Base-by-base conservation (phyloP, 176 grass and related monocot species). In the Oryza coarctata region DNA sequence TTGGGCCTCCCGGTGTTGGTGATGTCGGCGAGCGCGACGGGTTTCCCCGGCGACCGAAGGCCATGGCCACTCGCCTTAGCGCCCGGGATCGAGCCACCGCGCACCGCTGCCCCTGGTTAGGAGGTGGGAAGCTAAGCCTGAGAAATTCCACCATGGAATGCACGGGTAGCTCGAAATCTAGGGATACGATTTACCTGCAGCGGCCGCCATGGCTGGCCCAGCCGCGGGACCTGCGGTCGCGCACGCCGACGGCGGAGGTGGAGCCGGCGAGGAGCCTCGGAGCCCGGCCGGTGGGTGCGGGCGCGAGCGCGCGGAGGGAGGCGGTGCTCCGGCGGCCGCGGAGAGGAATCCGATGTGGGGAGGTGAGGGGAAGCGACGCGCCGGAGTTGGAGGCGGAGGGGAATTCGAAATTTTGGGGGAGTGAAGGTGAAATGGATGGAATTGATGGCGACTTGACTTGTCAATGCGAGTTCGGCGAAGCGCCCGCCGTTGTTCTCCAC, bases 21-120 rank as follows among this genome's bases (percentile, higher is more conserved):
- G 70, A 90, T 90, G 75, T 94, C 92, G 7, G 76, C 70, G 29
- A 86, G 80, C 29, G 87, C 79, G 38, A 18, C 84, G 84, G 74
- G 30, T 13, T 78, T 86, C 45, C 65, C 78, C 55, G 71, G 65
- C 10, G 67, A 31, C 28, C 26, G 35, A 35, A 67, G 40, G 41
- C 6, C 50, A 8, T 65, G 71, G n/a, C 55, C 43, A 9, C 5
- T 32, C 3, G 28, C 60, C 5, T 49, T 90, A 81, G 65, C 62
- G 58, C 49, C 71, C 38, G 68, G 63, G 67, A 22, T 71, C 58
- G 47, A 14, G 79, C 36, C 73, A 14, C 78, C 67, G 43, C 60
- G 60, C 57, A 41, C 72, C 58, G 82, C 77, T 4, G 25, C 23
- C 73, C 82, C 82, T 81, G 71, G 82, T 78, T 34, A 29, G 50